Base-by-base conservation (phyloP, 306 rosid genomes). In the Gynostemma pentaphyllum region DNA sequence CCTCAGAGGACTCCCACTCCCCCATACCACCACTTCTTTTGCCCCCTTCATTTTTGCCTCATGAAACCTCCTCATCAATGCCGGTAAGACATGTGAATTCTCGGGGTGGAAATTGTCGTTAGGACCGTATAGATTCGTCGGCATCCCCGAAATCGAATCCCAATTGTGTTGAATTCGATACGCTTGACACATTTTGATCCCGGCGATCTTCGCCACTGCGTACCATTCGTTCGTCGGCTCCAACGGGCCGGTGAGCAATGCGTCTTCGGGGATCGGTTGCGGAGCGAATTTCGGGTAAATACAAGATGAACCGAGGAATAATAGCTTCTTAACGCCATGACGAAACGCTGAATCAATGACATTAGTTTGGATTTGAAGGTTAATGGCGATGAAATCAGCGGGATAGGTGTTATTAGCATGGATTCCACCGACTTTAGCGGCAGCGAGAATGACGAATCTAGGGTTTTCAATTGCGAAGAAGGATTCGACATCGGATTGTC, bases 151-250 rank as follows among this genome's bases (percentile, higher is more conserved):
- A 59, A 92, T 82, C 19, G 99, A 95, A 66, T 92, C 85, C 95
- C 92, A 85, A 6, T 70, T 72, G 73, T 82, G 62, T 65, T 92
- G 96, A 71, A 92, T 86, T 59, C 94, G 83, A 45, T 86, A 92
- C 2, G 95, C 96, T 67, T 88, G 95, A 60, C 96, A 92, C 99
- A 86, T 88, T 77, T 92, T 92, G 81, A 92, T 88, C 41, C 95
- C 96, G 3, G 99, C 83, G 18, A 92, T 92, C 90, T 92, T 92
- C 36, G 99, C 99, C 40, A 88, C 76, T 0, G 99, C 96, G 39
- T 92, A 92, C 96, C 99, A 86, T 74, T 92, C 96, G 68, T 92
- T 92, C 27, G 99, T 92, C 40, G 99, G 96, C 84, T 92, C 96
- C 26, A 92, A 76, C 1, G 88, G 90, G 6, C 90, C 92, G 15